These are phyloP conservation scores for Fraxinus angustifolia DNA, from an alignment of 305 asterid genomes.

Conservation along the genomic window DNA sequence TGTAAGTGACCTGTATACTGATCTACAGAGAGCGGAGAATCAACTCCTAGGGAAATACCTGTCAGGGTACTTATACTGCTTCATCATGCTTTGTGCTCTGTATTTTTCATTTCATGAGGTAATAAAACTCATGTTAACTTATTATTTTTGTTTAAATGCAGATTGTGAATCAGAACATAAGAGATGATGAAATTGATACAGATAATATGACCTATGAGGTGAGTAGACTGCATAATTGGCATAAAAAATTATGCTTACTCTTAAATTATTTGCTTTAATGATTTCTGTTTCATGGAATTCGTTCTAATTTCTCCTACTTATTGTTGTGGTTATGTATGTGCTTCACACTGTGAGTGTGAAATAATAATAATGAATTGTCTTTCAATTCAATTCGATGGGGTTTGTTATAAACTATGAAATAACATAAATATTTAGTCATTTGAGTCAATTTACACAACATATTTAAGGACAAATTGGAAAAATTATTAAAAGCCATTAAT, in stretches of 20 bases:
- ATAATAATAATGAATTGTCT: background rate
- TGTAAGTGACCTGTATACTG: constrained; percentile 13
- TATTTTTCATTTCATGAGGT: background rate
- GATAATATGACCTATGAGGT: constrained; percentile 87
- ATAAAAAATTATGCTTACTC: background rate
- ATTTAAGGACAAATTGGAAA: background rate
- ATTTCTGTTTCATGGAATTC: background rate
- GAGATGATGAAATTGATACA: constrained; percentile 64
- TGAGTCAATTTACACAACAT: background rate
- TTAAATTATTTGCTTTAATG: constrained; percentile 3
- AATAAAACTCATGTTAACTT: background rate
- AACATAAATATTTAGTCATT: background rate
- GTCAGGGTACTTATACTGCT: constrained; percentile 39
- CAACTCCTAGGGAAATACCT: constrained; percentile 39
- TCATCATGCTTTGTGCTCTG: background rate
- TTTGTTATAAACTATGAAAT: background rate
- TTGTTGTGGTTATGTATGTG: background rate
- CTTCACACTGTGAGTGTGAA: background rate
- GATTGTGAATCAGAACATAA: constrained; percentile 40
- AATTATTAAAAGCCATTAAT: no score
- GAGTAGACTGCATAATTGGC: constrained; percentile 13
- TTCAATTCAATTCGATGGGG: background rate
- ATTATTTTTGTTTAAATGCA: constrained; percentile 24
- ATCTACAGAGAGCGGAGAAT: constrained; percentile 43
- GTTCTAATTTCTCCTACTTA: background rate